Evolutionary conservation across 2,329 filamentous ascomycete species (phyloP).

Genomic region (Aspergillus sp.): DNA sequence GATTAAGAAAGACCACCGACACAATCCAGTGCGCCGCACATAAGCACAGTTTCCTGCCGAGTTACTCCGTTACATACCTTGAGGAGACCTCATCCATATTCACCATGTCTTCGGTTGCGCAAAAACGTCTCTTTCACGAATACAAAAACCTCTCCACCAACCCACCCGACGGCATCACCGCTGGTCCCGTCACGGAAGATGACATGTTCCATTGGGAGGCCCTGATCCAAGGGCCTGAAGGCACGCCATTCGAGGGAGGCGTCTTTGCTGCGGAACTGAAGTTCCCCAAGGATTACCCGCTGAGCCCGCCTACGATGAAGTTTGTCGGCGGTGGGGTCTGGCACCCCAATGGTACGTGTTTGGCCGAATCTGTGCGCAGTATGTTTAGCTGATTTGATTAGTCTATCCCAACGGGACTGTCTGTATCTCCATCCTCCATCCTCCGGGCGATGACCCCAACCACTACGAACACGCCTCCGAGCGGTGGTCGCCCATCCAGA

Average conservation of each 20-base stretch:
- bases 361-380: background rate
- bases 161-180: constrained; percentile 95
- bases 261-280: constrained; percentile 93
- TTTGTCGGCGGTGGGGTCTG: constrained; percentile 85
- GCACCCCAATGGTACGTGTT: constrained; percentile 82
- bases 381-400: constrained; percentile 35
- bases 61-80: too few species aligned
- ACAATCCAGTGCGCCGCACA: background rate
- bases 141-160: constrained; percentile 92
- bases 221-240: constrained; percentile 90
- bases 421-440: constrained; percentile 97
- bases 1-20: background rate
- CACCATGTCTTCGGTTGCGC: constrained; percentile 51
- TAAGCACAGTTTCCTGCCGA: too few species aligned
- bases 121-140: constrained; percentile 87
- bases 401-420: constrained; percentile 90
- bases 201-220: constrained; percentile 97
- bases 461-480: constrained; percentile 97
- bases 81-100: too few species aligned
- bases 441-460: constrained; percentile 94
- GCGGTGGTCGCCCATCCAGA: constrained; percentile 95
- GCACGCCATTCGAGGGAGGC: constrained; percentile 92
- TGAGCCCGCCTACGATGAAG: constrained; percentile 92
- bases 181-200: constrained; percentile 88
- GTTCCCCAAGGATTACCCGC: constrained; percentile 95